A percentile compares a stretch with the other conserved stretches of the same genome.
Conservation (phyloP, 345 rosid species). For the Draba incana region DNA sequence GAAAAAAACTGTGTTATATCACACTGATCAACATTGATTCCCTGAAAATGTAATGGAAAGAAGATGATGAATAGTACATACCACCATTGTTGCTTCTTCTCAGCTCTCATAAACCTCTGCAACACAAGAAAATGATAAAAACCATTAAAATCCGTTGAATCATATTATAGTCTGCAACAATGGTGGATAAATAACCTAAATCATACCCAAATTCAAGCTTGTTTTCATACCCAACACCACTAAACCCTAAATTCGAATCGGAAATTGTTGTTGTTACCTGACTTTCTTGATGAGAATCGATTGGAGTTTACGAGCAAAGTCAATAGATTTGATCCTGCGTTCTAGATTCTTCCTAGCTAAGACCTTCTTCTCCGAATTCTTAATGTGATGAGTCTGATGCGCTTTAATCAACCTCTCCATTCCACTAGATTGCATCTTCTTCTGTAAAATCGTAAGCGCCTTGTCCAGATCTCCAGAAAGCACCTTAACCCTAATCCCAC, state of each 20-base stretch:
- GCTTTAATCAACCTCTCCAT: slow-evolving; percentile 81
- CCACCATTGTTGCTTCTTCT: neutral
- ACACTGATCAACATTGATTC: slow-evolving; percentile 28
- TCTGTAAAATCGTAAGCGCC: slow-evolving; percentile 70
- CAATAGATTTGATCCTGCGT: slow-evolving; percentile 68
- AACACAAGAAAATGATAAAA: slow-evolving; percentile 1
- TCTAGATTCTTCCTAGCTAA: slow-evolving; percentile 77
- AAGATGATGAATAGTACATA: slow-evolving; percentile 23
- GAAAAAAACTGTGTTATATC: slow-evolving; percentile 16
- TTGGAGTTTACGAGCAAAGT: slow-evolving; percentile 76
- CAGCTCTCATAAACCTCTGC: slow-evolving; percentile 43
- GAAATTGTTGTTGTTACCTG: slow-evolving; percentile 43
- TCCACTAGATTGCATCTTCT: slow-evolving; percentile 85
- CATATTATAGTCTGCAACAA: slow-evolving; percentile 1
- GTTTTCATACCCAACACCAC: neutral
- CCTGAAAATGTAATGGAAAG: slow-evolving; percentile 19
- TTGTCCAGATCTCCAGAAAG: slow-evolving; percentile 62
- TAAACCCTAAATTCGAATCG: slow-evolving; percentile 3
- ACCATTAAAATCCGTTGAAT: slow-evolving; percentile 7
- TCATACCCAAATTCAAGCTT: neutral
- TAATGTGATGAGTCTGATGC: slow-evolving; percentile 64
- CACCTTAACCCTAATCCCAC: slow-evolving; percentile 90
- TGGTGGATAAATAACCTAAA: neutral
- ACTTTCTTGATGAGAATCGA: slow-evolving; percentile 73
- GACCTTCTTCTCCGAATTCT: slow-evolving; percentile 93